These are phyloP conservation scores for Pyrus bretschneideri DNA, from an alignment of 306 rosid genomes.

Conservation along the genomic window DNA sequence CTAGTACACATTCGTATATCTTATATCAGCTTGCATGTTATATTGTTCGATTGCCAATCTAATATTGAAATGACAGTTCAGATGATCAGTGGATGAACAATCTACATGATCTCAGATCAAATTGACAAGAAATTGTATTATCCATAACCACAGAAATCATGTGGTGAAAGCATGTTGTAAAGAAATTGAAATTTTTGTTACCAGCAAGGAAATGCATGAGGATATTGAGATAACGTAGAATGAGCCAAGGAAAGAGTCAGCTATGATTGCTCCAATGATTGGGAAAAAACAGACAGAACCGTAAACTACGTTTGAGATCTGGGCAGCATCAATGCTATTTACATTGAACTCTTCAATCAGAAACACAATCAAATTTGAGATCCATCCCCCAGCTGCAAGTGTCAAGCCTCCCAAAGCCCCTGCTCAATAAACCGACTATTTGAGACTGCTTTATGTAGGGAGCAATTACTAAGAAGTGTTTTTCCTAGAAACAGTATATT, in stretches of 20 bases:
- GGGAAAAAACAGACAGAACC: slow-evolving; percentile 36
- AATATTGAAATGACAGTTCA: not conserved
- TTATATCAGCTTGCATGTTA: no score
- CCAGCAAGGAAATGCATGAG: slow-evolving; percentile 22
- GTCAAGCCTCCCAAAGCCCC: slow-evolving; percentile 29
- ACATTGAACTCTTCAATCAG: slow-evolving; percentile 27
- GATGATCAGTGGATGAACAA: not conserved
- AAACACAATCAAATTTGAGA: slow-evolving; percentile 31
- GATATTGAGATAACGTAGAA: slow-evolving; percentile 31
- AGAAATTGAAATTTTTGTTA: not conserved
- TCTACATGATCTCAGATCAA: not conserved
- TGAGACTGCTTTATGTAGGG: no score
- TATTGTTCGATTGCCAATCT: not conserved
- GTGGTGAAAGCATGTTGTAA: not conserved
- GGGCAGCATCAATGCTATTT: slow-evolving; percentile 47
- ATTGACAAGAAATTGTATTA: not conserved
- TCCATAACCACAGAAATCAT: not conserved
- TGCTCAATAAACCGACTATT: not conserved
- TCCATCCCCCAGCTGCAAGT: slow-evolving; percentile 26
- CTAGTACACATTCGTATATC: no score
- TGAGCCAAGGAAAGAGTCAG: slow-evolving; percentile 49
- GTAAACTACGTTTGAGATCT: slow-evolving; percentile 28
- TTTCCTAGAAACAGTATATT: no score
- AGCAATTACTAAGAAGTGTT: no score
- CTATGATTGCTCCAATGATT: slow-evolving; percentile 39